Evolutionary conservation across 345 rosid species (phyloP).

Genomic region (Arabis hirsuta): DNA sequence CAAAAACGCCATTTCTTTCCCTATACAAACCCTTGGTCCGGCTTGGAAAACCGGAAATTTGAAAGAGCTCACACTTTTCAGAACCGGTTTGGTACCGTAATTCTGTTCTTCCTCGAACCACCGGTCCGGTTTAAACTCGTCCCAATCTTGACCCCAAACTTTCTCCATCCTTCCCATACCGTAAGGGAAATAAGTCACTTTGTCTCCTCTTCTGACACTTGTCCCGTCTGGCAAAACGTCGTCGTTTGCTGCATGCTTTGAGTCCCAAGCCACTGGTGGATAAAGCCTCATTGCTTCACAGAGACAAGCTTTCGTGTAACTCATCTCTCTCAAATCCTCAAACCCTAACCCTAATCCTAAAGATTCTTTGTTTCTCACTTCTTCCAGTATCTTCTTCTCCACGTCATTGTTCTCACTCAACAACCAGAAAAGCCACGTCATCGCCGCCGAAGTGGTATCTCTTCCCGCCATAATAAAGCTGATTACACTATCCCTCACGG

Average conservation of each 20-base stretch:
- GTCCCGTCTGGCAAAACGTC: slow-evolving; percentile 79
- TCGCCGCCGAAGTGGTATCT: slow-evolving; percentile 70
- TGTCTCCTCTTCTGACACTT: slow-evolving; percentile 51
- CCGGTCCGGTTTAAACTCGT: slow-evolving; percentile 69
- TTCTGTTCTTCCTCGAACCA: slow-evolving; percentile 45
- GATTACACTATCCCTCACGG: slow-evolving; percentile 61
- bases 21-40: slow-evolving; percentile 76
- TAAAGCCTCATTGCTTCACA: slow-evolving; percentile 78
- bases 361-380: slow-evolving; percentile 39
- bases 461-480: slow-evolving; percentile 79
- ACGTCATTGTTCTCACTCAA: slow-evolving; percentile 46
- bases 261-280: slow-evolving; percentile 79
- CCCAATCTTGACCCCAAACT: slow-evolving; percentile 70
- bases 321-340: slow-evolving; percentile 54
- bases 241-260: slow-evolving; percentile 57
- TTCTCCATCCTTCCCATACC: slow-evolving; percentile 83
- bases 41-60: slow-evolving; percentile 75
- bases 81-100: slow-evolving; percentile 21
- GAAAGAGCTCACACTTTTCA: slow-evolving; percentile 55
- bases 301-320: slow-evolving; percentile 57
- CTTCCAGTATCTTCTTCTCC: slow-evolving; percentile 44
- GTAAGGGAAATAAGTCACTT: slow-evolving; percentile 63
- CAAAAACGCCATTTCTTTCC: slow-evolving; percentile 74
- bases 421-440: slow-evolving; percentile 80
- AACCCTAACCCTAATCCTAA: slow-evolving; percentile 44